phyloP scores from a whole-genome alignment of 148 eudicot species.

The Camellia lanceoleosa region DNA sequence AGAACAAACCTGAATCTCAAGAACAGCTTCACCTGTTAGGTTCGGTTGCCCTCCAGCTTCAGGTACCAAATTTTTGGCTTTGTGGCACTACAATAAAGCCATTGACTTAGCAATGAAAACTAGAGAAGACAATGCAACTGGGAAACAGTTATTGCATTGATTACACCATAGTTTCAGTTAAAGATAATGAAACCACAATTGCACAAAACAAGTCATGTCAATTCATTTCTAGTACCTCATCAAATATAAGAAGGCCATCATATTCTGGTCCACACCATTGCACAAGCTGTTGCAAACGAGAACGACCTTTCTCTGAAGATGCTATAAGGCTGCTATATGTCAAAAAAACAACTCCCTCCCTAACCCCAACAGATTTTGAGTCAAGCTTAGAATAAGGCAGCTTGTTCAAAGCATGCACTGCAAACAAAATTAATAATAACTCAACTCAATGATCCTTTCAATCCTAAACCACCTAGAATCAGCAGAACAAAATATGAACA shows the following conservation, averaged over 20 bases:
- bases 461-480: slow-evolving; percentile 2
- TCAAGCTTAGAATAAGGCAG: slow-evolving; percentile 94
- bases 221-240: slow-evolving; percentile 59
- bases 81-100: slow-evolving; percentile 69
- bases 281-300: slow-evolving; percentile 93
- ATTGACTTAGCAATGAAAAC: slow-evolving; percentile 11
- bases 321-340: slow-evolving; percentile 98
- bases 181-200: background rate
- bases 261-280: slow-evolving; percentile 83
- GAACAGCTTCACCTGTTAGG: slow-evolving; percentile 95
- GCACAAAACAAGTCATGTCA: background rate
- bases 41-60: slow-evolving; percentile 98
- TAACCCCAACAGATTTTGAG: slow-evolving; percentile 86
- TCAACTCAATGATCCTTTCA: slow-evolving; percentile 11
- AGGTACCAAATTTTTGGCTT: slow-evolving; percentile 97
- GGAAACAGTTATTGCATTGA: background rate
- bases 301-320: slow-evolving; percentile 90
- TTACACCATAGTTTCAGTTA: background rate
- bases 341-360: slow-evolving; percentile 88
- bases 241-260: slow-evolving; percentile 93
- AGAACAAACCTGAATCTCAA: slow-evolving; percentile 85
- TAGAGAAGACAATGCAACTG: slow-evolving; percentile 10
- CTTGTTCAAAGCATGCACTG: slow-evolving; percentile 97
- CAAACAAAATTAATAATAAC: slow-evolving; percentile 24
- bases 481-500: background rate